A percentile compares a stretch with the other conserved stretches of the same genome.
Conservation (phyloP, 371 early-diverging fungal species). For the Rhizopus stolonifer region DNA sequence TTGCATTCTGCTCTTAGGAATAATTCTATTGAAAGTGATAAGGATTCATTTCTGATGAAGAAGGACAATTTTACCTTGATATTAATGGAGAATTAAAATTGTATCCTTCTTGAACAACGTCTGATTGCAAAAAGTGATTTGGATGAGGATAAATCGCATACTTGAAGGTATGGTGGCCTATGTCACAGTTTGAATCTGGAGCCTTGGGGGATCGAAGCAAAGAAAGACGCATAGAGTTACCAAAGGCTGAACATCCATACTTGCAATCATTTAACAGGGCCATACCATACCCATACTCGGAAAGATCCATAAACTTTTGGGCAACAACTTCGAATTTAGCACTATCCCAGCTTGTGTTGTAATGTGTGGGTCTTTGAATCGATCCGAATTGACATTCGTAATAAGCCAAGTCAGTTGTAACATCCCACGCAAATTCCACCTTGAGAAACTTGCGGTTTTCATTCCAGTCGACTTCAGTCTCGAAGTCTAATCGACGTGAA, state of each 20-base stretch:
- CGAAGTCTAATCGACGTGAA: conserved; percentile 84
- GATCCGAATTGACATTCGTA: conserved; percentile 93
- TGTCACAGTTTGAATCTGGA: conserved; percentile 34
- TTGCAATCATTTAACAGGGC: conserved; percentile 90
- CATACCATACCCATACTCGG: conserved; percentile 90
- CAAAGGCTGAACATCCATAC: conserved; percentile 79
- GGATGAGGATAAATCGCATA: conserved; percentile 89
- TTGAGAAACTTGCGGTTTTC: conserved; percentile 88
- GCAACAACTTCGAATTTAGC: conserved; percentile 95
- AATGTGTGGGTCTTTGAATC: conserved; percentile 87
- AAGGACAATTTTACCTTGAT: conserved; percentile 37
- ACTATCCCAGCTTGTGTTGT: conserved; percentile 88
- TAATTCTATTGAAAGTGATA: conserved; percentile 9
- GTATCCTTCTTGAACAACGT: conserved; percentile 81
- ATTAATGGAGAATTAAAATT: conserved; percentile 82
- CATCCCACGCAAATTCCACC: conserved; percentile 86
- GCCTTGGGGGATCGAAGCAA: conserved; percentile 86
- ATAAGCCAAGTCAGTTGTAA: conserved; percentile 75
- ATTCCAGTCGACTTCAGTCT: conserved; percentile 87
- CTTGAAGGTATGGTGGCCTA: conserved; percentile 75
- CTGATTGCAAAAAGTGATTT: conserved; percentile 75
- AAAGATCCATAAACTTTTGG: conserved; percentile 91
- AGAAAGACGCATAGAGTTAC: conserved; percentile 75
- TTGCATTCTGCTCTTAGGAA: conserved; percentile 9
- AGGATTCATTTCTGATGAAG: neutral